Conservation (phyloP, 176 grass and related monocot genomes). For the Aechmea fasciata region DNA sequence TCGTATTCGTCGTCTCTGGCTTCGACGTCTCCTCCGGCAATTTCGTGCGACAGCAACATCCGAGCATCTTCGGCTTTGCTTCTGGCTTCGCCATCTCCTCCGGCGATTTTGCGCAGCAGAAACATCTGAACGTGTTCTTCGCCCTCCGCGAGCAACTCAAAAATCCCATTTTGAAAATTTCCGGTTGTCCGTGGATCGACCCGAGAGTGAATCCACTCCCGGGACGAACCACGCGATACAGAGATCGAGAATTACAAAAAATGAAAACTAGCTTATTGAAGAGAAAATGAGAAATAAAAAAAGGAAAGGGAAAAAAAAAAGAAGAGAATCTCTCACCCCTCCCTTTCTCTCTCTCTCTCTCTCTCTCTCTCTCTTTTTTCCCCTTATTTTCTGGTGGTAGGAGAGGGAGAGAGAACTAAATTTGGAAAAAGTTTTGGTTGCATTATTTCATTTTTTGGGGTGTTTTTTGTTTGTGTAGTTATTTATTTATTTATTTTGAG, state of each 20-base stretch:
- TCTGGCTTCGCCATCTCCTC: constrained; percentile 1
- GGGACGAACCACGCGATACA: not conserved
- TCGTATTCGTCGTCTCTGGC: constrained; percentile 36
- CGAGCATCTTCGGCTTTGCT: not conserved
- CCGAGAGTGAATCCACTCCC: not conserved
- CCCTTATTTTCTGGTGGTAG: not conserved
- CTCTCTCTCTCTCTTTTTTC: not conserved
- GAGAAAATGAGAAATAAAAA: not conserved
- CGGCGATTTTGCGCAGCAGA: constrained; percentile 11
- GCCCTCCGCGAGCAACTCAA: constrained; percentile 22
- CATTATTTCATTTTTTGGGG: not conserved
- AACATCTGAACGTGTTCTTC: not conserved
- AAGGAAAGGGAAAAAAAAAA: too few relatives aligned
- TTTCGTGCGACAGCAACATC: not conserved
- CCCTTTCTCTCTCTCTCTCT: too few relatives aligned
- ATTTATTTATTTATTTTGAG: too few relatives aligned
- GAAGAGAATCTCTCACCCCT: too few relatives aligned
- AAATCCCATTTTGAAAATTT: constrained; percentile 18
- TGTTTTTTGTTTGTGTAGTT: not conserved
- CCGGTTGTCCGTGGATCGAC: not conserved
- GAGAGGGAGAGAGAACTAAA: not conserved
- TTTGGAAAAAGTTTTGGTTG: not conserved
- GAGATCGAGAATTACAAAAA: not conserved
- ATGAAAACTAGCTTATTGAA: constrained; percentile 5
- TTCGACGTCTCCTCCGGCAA: constrained; percentile 32